These are phyloP conservation scores for Telfairia occidentalis DNA, from an alignment of 331 rosid species.

Conservation along the genomic window DNA sequence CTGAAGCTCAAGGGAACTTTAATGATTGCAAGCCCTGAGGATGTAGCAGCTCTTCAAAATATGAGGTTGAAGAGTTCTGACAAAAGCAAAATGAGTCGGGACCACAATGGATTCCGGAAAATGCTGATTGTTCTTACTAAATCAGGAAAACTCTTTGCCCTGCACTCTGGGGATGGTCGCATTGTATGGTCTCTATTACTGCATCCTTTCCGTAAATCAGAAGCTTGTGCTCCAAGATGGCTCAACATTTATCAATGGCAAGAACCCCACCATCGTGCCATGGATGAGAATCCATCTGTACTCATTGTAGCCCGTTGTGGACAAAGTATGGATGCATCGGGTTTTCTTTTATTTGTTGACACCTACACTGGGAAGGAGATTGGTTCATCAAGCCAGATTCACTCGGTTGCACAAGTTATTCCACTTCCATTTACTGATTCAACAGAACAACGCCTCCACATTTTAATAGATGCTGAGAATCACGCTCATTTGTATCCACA, in stretches of 20 bases:
- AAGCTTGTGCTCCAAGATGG: conserved; percentile 57
- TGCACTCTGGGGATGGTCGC: conserved; percentile 96
- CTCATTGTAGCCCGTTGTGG: conserved; percentile 75
- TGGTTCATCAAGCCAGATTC: conserved; percentile 38
- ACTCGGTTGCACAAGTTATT: conserved; percentile 58
- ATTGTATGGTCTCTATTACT: conserved; percentile 78
- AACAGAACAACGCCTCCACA: conserved; percentile 81
- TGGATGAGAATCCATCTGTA: conserved; percentile 89
- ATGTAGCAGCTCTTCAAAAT: conserved; percentile 72
- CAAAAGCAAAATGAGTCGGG: conserved; percentile 95
- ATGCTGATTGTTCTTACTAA: conserved; percentile 73
- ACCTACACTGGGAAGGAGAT: conserved; percentile 71
- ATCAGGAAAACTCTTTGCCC: conserved; percentile 84
- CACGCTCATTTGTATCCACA: conserved; percentile 70
- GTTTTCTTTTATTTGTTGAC: conserved; percentile 75
- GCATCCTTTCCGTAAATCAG: conserved; percentile 50
- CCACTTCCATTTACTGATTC: conserved; percentile 85
- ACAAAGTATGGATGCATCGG: conserved; percentile 42
- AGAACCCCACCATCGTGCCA: conserved; percentile 93
- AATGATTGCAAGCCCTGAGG: conserved; percentile 88
- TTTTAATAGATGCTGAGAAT: conserved; percentile 49
- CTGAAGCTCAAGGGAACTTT: conserved; percentile 95
- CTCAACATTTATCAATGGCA: conserved; percentile 92
- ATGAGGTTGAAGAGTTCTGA: conserved; percentile 74
- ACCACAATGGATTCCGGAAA: conserved; percentile 96